Percentiles rank a stretch among this genome's conserved stretches.
Conservation (phyloP, 768 basidiomycete species). For the Imleria badia region DNA sequence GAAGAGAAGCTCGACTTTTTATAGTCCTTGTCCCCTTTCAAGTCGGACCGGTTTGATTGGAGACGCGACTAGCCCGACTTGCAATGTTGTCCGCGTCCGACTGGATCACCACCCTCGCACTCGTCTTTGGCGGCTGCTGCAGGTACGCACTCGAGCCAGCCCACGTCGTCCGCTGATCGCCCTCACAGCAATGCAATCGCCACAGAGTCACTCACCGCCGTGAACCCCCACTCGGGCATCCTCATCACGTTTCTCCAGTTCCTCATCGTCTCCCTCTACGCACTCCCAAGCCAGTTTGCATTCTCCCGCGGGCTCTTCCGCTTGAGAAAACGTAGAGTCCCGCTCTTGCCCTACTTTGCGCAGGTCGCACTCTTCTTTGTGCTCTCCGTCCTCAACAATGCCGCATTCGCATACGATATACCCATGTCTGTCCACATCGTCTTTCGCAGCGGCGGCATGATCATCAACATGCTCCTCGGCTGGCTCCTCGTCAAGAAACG, state of each 20-base stretch:
- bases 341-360: constrained; percentile 66
- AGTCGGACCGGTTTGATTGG: background rate
- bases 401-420: constrained; percentile 82
- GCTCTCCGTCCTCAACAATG: constrained; percentile 84
- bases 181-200: constrained; percentile 72
- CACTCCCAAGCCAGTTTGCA: constrained; percentile 61
- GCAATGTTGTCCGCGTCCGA: constrained; percentile 23
- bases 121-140: constrained; percentile 93
- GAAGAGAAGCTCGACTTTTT: too few species aligned
- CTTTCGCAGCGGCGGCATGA: constrained; percentile 85
- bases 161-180: background rate
- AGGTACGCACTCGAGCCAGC: constrained; percentile 38
- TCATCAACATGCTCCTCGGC: constrained; percentile 81
- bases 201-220: constrained; percentile 67
- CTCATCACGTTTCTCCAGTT: constrained; percentile 91
- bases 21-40: background rate
- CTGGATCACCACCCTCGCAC: constrained; percentile 65
- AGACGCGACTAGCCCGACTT: background rate
- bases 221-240: constrained; percentile 69
- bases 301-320: constrained; percentile 38
- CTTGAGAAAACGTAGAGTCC: constrained; percentile 64
- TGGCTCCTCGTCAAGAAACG: constrained; percentile 63
- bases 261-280: constrained; percentile 69
- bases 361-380: constrained; percentile 83
- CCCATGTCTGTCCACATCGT: constrained; percentile 95